These are phyloP conservation scores for Ulvella scutata DNA, from an alignment of 139 green algal genomes.

Conservation along the genomic window DNA sequence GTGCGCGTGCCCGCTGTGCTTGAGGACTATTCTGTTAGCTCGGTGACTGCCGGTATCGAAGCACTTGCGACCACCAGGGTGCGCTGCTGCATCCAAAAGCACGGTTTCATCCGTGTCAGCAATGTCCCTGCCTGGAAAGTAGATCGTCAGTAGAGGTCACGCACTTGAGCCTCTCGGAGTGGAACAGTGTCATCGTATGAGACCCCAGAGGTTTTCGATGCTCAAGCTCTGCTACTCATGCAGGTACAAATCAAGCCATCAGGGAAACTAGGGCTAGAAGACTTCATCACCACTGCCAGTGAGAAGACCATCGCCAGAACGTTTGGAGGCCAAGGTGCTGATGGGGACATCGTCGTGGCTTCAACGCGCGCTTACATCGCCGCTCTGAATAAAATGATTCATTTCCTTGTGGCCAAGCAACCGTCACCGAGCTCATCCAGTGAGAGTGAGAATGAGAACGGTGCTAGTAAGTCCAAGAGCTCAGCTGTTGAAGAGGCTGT, in stretches of 20 bases:
- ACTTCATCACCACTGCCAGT: slow-evolving; percentile 24
- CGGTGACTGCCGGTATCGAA: slow-evolving; percentile 90
- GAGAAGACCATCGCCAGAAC: slow-evolving; percentile 10
- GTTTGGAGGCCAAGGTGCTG: slow-evolving; percentile 50
- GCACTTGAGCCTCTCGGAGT: too few relatives aligned
- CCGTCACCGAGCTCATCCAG: too few relatives aligned
- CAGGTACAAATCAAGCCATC: slow-evolving; percentile 56
- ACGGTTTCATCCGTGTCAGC: too few relatives aligned
- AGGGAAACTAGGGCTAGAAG: slow-evolving; percentile 25
- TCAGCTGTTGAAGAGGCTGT: too few relatives aligned
- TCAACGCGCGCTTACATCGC: slow-evolving; percentile 75
- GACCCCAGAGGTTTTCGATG: too few relatives aligned
- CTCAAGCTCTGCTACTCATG: slow-evolving; percentile 28
- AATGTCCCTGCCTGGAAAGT: too few relatives aligned
- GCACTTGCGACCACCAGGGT: slow-evolving; percentile 55
- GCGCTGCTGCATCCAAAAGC: too few relatives aligned
- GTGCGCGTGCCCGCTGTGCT: slow-evolving; percentile 53
- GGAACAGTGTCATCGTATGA: too few relatives aligned
- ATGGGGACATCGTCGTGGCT: slow-evolving; percentile 91
- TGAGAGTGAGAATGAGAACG: too few relatives aligned
- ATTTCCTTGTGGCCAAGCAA: too few relatives aligned
- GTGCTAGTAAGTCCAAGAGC: too few relatives aligned
- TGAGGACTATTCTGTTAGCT: slow-evolving; percentile 75
- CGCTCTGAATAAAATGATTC: slow-evolving; percentile 98
- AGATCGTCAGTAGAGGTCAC: too few relatives aligned